A percentile compares a stretch with the other conserved stretches of the same genome.
These are phyloP conservation scores for Cryptococcus sp. DNA, from an alignment of 1,284 basidiomycete species.

Conservation along the genomic window DNA sequence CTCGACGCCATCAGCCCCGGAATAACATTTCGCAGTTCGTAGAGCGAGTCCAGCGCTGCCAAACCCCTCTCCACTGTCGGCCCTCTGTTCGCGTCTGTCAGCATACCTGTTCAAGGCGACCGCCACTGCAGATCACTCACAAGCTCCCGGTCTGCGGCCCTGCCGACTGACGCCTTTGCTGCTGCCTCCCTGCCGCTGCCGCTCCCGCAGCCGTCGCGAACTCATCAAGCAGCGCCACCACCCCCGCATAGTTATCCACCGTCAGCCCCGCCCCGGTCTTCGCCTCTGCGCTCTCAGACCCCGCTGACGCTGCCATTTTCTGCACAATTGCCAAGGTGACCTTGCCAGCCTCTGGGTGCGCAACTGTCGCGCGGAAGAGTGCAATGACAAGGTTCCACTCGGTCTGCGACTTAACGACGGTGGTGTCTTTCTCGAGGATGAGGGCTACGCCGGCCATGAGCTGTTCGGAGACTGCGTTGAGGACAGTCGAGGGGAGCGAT, in stretches of 20 bases:
- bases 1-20: constrained; percentile 57
- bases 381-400: constrained; percentile 95
- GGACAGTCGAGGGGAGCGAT: constrained; percentile 68
- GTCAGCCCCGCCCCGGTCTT: constrained; percentile 54
- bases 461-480: constrained; percentile 86
- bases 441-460: constrained; percentile 77
- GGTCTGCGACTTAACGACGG: constrained; percentile 77
- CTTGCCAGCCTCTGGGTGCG: constrained; percentile 83
- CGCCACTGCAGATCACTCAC: constrained; percentile 15
- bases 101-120: not conserved
- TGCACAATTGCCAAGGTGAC: constrained; percentile 74
- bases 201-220: constrained; percentile 72
- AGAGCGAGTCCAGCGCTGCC: constrained; percentile 75
- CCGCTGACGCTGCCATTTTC: constrained; percentile 59
- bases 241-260: constrained; percentile 74
- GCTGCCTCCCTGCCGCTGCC: constrained; percentile 59
- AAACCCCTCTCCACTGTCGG: constrained; percentile 73
- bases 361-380: constrained; percentile 78
- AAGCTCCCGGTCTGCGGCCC: constrained; percentile 35
- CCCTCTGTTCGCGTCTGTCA: constrained; percentile 54
- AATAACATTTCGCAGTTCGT: constrained; percentile 65
- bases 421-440: constrained; percentile 69
- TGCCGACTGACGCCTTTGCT: constrained; percentile 31
- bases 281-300: not conserved
- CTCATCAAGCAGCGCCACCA: constrained; percentile 79